These are phyloP conservation scores for Laguncularia racemosa DNA, from an alignment of 345 rosid species.

Conservation along the genomic window DNA sequence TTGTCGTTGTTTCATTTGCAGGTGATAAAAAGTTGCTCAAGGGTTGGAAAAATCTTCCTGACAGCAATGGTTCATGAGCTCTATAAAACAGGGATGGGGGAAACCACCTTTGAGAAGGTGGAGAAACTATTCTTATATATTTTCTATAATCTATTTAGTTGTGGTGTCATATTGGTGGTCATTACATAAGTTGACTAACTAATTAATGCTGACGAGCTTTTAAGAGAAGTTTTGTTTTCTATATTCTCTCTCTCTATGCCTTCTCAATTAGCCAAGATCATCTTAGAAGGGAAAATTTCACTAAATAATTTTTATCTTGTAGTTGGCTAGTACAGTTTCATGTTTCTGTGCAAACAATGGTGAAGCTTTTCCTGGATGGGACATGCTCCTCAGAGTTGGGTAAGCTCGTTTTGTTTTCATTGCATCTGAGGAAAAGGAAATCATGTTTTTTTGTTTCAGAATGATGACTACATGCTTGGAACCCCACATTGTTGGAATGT, in stretches of 20 bases:
- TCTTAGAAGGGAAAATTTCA: neutral
- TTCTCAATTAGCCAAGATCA: neutral
- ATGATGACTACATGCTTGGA: no score
- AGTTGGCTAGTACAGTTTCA: constrained; percentile 64
- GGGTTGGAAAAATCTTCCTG: constrained; percentile 72
- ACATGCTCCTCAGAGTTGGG: constrained; percentile 66
- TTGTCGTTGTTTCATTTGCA: constrained; percentile 16
- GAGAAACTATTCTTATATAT: neutral
- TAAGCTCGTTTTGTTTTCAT: constrained; percentile 17
- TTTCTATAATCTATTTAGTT: no score
- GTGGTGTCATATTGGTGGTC: no score
- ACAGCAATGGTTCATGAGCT: constrained; percentile 93
- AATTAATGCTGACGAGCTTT: no score
- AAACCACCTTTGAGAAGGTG: constrained; percentile 86
- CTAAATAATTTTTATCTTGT: constrained; percentile 10
- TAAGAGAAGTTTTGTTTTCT: neutral
- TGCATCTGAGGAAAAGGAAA: neutral
- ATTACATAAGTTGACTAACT: no score
- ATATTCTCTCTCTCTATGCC: neutral
- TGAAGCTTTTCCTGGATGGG: constrained; percentile 95
- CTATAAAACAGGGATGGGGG: constrained; percentile 90
- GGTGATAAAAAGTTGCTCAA: constrained; percentile 73
- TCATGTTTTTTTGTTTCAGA: neutral
- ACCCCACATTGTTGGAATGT: no score
- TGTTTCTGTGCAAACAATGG: constrained; percentile 67